Conservation (phyloP, 352 stramenopile species). For the Pythium insidiosum region DNA sequence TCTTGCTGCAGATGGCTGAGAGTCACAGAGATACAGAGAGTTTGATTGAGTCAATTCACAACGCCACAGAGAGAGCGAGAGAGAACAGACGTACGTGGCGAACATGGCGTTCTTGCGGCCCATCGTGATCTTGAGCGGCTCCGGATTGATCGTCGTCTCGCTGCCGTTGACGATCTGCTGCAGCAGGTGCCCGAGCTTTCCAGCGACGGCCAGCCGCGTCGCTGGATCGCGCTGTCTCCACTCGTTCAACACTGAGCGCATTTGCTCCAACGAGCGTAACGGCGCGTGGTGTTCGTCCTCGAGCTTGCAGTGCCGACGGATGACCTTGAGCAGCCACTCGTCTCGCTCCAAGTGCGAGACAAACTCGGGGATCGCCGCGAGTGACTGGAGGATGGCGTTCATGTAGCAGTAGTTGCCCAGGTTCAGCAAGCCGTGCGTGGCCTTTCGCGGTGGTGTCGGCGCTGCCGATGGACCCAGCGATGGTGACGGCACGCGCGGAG, state of each 20-base stretch:
- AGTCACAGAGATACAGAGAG: conserved; percentile 1
- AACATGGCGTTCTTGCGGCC: conserved; percentile 73
- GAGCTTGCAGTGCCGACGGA: no score
- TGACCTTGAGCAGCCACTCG: conserved; percentile 47
- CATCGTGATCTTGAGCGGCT: conserved; percentile 73
- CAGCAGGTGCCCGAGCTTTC: conserved; percentile 46
- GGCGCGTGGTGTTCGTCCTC: conserved; percentile 40
- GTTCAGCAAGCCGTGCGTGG: conserved; percentile 90
- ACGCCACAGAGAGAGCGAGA: background rate
- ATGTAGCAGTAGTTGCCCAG: conserved; percentile 92
- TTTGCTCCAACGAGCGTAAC: conserved; percentile 15
- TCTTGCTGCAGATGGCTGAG: conserved; percentile 77
- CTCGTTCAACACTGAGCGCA: conserved; percentile 31
- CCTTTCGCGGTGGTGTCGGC: no score
- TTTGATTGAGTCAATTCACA: background rate
- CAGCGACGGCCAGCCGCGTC: conserved; percentile 49
- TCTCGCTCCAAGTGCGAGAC: conserved; percentile 33
- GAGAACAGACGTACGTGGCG: conserved; percentile 59
- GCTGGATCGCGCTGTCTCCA: conserved; percentile 42
- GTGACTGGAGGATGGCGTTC: conserved; percentile 89
- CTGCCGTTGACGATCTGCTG: conserved; percentile 52
- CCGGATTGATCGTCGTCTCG: conserved; percentile 65
- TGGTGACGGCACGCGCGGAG: background rate
- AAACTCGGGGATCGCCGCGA: conserved; percentile 69
- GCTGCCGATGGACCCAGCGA: conserved; percentile 13